Evolutionary conservation across 2,329 filamentous ascomycete genomes (phyloP).

Genomic region (Verticillium dahliae): DNA sequence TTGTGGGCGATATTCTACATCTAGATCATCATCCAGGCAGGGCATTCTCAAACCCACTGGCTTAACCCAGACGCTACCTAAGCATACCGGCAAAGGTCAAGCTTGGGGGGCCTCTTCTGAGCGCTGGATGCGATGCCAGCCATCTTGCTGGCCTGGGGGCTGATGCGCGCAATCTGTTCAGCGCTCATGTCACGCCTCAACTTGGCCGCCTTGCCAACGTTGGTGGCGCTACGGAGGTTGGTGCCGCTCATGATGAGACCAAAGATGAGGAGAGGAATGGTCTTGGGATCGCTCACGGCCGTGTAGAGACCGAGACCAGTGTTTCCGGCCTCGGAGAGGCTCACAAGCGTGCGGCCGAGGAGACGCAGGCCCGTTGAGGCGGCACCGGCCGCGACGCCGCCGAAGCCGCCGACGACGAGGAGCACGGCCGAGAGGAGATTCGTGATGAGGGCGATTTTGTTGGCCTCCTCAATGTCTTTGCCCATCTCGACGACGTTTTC

Average conservation of each 20-base stretch:
- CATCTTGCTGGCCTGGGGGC: not conserved
- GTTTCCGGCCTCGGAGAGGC: not conserved
- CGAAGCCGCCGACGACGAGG: not conserved
- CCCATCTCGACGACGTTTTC: conserved; percentile 7
- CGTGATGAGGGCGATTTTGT: conserved; percentile 6
- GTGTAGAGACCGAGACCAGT: not conserved
- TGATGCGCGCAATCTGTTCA: not conserved
- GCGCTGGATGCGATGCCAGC: not conserved
- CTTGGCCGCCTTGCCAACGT: not conserved
- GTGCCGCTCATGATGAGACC: conserved; percentile 1
- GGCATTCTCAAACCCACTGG: too few species aligned
- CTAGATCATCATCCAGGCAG: too few species aligned
- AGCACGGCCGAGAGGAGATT: conserved; percentile 6
- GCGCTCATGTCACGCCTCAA: not conserved
- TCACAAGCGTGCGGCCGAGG: not conserved
- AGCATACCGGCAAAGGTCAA: too few species aligned
- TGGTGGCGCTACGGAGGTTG: not conserved
- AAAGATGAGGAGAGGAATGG: not conserved
- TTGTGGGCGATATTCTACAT: too few species aligned
- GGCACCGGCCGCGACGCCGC: not conserved
- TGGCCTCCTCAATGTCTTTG: conserved; percentile 8
- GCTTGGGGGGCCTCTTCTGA: too few species aligned
- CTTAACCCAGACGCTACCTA: too few species aligned
- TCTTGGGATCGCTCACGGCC: not conserved
- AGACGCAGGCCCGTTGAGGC: not conserved